Percentiles rank a stretch among this genome's conserved stretches.
phyloP scores from a whole-genome alignment of 2,329 filamentous ascomycete genomes.

The Venturia pyrina region DNA sequence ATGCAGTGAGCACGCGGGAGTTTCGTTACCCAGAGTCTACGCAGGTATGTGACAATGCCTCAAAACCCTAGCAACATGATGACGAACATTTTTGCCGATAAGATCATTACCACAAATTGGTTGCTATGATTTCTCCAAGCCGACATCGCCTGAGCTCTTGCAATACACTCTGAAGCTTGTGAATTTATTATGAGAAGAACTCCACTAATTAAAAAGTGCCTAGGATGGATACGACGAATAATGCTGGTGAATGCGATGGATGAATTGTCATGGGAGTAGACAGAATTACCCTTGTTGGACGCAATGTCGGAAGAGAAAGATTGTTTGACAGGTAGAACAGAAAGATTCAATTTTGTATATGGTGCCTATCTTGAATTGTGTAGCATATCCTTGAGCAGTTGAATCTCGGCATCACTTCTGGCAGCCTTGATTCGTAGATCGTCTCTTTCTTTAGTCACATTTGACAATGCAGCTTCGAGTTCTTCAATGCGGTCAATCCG shows the following conservation, averaged over 20 bases:
- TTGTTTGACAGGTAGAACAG: too few species aligned
- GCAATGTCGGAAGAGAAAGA: not conserved
- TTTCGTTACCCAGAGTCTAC: not conserved
- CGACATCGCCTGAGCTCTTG: not conserved
- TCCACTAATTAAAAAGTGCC: not conserved
- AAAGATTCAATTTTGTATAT: not conserved
- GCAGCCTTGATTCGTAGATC: constrained; percentile 53
- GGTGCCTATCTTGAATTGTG: not conserved
- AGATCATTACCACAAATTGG: not conserved
- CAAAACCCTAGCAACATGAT: not conserved
- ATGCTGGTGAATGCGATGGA: not conserved
- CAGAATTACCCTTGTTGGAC: not conserved
- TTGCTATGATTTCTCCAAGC: not conserved
- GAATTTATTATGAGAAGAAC: not conserved
- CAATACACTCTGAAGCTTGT: not conserved
- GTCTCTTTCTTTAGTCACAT: constrained; percentile 52
- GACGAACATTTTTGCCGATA: not conserved
- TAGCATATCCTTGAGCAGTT: constrained; percentile 43
- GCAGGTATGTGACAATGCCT: not conserved
- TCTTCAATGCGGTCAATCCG: constrained; percentile 55
- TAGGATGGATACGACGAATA: not conserved
- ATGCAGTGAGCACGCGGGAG: not conserved
- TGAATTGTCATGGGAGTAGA: not conserved
- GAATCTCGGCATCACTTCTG: constrained; percentile 54
- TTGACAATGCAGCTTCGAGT: constrained; percentile 49